Evolutionary conservation across 2,329 filamentous ascomycete genomes (phyloP), one percentile per base, ranked within the genome.

Genomic region (Diaporthe batatas): DNA sequence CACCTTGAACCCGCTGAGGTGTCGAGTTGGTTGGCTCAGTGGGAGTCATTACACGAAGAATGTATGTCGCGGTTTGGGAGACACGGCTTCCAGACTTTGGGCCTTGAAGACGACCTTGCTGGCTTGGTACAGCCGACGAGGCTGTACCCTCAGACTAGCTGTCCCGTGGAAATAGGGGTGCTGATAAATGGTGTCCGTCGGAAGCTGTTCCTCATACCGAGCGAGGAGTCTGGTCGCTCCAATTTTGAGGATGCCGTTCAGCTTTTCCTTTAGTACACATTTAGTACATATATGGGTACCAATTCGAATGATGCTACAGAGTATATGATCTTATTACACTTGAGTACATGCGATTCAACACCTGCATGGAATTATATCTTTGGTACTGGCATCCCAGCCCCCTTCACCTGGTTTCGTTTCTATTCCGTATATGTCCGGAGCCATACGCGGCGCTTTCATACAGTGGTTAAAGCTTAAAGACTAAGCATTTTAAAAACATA

Each of bases 41-140:
- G 42, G 59, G 39, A 34, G 5, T 21, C 18, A 10, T 23, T 34
- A 11, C 59, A 49, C 11, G 12, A 32, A 34, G 59, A 34, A 49
- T 64, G 42, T 18, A 64, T 64, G 42, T 64, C 25, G 25, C 42
- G 14, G 18, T 64, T 49, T 34, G 59, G 59, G 6, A 64, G 59
- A 21, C 59, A 64, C 49, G 2, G 59, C 29, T 49, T 49, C 39
- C 18, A 11, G 25, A 49, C 42, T 10, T 29, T 64, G 25, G 29
- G 42, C 1, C 32, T 64, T 44, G 42, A 64, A 21, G 59, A 64
- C 11, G 59, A 64, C 25, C 25, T 64, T 23, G 21, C 42, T 49
- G 42, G 39, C 10, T 29, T 64, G 42, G 2, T 64, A 2, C 42
- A 34, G 10, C 59, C 59, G 25, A 49, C 59, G n/a, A 3, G 59